Evolutionary conservation across 805 yeast species (phyloP).

Genomic region (Starmera amethionina): DNA sequence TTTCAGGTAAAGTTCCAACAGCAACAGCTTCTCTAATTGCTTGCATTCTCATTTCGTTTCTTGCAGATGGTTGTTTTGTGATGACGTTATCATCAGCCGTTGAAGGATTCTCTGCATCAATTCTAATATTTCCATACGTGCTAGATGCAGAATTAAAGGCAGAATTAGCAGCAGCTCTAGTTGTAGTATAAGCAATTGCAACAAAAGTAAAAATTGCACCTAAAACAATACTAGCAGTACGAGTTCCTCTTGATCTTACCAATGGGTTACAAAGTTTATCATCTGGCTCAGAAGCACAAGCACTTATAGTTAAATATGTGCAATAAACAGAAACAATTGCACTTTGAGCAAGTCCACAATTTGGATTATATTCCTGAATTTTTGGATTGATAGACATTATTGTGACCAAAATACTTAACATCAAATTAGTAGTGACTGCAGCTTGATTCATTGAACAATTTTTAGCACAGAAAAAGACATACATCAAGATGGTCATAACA

Average conservation of each 20-base stretch:
- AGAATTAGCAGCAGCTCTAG: conserved; percentile 87
- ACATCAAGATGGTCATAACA: conserved; percentile 70
- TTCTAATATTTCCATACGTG: conserved; percentile 24
- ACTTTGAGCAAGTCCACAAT: conserved; percentile 92
- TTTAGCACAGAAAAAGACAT: conserved; percentile 65
- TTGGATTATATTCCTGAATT: conserved; percentile 87
- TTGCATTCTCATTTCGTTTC: conserved; percentile 72
- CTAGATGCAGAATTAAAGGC: conserved; percentile 40
- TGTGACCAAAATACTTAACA: conserved; percentile 56
- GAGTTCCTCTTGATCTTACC: conserved; percentile 79
- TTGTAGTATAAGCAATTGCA: conserved; percentile 95
- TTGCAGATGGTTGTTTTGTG: conserved; percentile 39
- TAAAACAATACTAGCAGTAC: conserved; percentile 76
- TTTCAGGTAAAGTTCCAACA: conserved; percentile 88
- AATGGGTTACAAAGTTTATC: conserved; percentile 88
- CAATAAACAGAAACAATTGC: conserved; percentile 94
- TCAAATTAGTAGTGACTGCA: conserved; percentile 69
- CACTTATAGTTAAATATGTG: conserved; percentile 82
- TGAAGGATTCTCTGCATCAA: conserved; percentile 19
- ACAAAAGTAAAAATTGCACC: conserved; percentile 92
- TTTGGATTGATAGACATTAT: conserved; percentile 67
- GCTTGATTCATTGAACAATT: conserved; percentile 88
- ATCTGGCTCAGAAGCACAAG: conserved; percentile 95
- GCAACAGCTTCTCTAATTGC: conserved; percentile 93
- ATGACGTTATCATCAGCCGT: conserved; percentile 11